Percentiles rank a stretch among this genome's conserved stretches.
Evolutionary conservation across 2,329 filamentous ascomycete species (phyloP).

Genomic region (Exophiala viscosa): DNA sequence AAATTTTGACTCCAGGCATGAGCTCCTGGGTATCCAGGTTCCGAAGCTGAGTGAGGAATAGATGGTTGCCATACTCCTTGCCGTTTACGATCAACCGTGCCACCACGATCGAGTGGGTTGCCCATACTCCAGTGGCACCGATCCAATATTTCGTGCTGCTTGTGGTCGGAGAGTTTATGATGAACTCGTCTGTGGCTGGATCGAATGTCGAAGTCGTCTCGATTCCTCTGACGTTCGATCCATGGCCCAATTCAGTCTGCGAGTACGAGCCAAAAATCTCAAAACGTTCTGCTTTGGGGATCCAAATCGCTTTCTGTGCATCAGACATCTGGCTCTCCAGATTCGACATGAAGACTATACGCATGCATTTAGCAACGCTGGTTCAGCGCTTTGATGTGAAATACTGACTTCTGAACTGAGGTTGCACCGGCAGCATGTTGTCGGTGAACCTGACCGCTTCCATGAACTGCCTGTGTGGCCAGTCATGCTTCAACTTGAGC

Average conservation of each 20-base stretch:
- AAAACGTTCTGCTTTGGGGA: conserved; percentile 27
- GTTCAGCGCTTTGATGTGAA: not conserved
- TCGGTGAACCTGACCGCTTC: conserved; percentile 26
- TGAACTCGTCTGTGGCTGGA: conserved; percentile 30
- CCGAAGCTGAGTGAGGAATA: conserved; percentile 33
- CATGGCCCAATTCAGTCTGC: conserved; percentile 36
- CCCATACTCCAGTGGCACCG: conserved; percentile 30
- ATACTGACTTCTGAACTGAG: conserved; percentile 24
- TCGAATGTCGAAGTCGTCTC: conserved; percentile 35
- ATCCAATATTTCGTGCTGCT: conserved; percentile 34
- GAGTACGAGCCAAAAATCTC: conserved; percentile 33
- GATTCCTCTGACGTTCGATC: conserved; percentile 32
- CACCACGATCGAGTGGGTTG: conserved; percentile 33
- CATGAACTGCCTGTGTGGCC: conserved; percentile 26
- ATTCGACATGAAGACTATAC: conserved; percentile 27
- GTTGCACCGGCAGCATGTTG: conserved; percentile 28
- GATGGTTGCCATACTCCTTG: conserved; percentile 32
- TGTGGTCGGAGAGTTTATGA: conserved; percentile 32
- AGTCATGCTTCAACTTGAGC: conserved; percentile 25
- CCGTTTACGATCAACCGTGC: conserved; percentile 31
- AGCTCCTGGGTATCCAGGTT: conserved; percentile 29
- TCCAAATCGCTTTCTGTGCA: conserved; percentile 29
- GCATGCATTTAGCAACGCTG: not conserved
- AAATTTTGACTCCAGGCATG: conserved; percentile 30
- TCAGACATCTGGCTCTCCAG: conserved; percentile 28